Base-by-base conservation (phyloP, 495 filamentous ascomycete genomes). In the Pyrenula massariospora region DNA sequence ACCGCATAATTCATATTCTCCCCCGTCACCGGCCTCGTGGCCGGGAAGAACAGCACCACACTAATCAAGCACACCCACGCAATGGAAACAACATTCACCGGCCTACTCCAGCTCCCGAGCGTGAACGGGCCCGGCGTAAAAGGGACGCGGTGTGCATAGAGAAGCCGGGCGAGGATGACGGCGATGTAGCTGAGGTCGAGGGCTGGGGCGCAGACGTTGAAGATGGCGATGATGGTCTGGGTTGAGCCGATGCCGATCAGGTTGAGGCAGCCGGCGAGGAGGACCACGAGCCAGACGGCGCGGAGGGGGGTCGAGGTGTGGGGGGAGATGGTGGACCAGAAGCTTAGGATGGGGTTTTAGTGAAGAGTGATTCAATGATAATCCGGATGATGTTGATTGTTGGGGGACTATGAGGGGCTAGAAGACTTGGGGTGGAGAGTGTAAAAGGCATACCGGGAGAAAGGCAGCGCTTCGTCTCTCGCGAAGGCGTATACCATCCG, bases 401-500 rank as follows among this genome's bases (percentile, higher is more conserved):
- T 12, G 15, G 22, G 22, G 0, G 12, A 23, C n/a, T 10, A 21
- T 22, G 1, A 19, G 36, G 31, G 19, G 31, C 22, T 12, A 25
- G 36, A 24, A 52, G 10, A 20, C 19, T 49, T 25, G 23, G 19
- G 12, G 10, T n/a, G n/a, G n/a, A n/a, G n/a, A n/a, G n/a, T n/a
- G n/a, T n/a, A n/a, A n/a, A n/a, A n/a, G n/a, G n/a, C 68, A 50
- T 72, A 84, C 79, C 66, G 63, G 2, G 84, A 87, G 59, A 85
- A 85, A 12, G 84, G 84, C 21, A 88, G 71, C 0, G 81, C 84
- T n/a, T 81, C 77, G 58, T 88, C 84, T 36, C 84, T 73, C 24
- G 84, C 78, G 68, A 88, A 88, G 2, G 84, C 84, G 62, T 81
- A 88, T 3, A 84, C 83, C 84, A 88, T 88, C 58, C 84, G 70